Evolutionary conservation across 1,284 basidiomycete genomes (phyloP), one percentile per base, ranked within the genome.

Genomic region (Ustilago loliicola): DNA sequence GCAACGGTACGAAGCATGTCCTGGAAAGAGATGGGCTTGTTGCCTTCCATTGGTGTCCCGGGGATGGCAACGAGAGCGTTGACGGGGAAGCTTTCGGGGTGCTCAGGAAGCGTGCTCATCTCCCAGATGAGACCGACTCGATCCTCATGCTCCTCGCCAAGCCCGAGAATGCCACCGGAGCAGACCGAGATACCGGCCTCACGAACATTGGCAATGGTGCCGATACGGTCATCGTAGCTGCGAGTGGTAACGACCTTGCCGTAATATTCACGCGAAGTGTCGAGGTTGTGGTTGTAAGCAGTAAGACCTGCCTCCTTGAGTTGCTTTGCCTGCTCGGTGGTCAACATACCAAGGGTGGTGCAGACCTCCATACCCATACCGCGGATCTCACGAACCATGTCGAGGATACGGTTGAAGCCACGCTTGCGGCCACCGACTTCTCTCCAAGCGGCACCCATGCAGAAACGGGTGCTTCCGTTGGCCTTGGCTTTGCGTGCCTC

Each of bases 401-500:
- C 89, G 71, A 99, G 88, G 83, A 99, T 98, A 80, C 92, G 91
- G 86, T 98, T 93, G 83, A 99, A 99, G 1, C 96, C 96, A 58
- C 93, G 90, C 88, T 98, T 98, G 76, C 94, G 91, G 3, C 96
- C 96, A 30, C 93, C 92, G 54, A 98, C 90, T 87, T 98, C 96
- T 79, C 96, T 90, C 96, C 96, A 99, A n/a, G 96, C 96, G 4
- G 96, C 96, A 65, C 96, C 96, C 96, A 98, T 98, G 87, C 96
- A 99, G 89, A 98, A 98, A 27, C 96, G 90, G 23, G 96, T 99
- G 85, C 93, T 95, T 34, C 96, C 96, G 72, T 98, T 98, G 75
- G 89, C 95, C 86, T 98, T 98, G 32, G 96, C 96, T 86, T 93
- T 92, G 30, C 94, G 90, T 27, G 96, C 88, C 78, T 88, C 87